These are phyloP conservation scores for Trichomonascaceae sp. DNA, from an alignment of 1,139 yeast species.

Conservation along the genomic window DNA sequence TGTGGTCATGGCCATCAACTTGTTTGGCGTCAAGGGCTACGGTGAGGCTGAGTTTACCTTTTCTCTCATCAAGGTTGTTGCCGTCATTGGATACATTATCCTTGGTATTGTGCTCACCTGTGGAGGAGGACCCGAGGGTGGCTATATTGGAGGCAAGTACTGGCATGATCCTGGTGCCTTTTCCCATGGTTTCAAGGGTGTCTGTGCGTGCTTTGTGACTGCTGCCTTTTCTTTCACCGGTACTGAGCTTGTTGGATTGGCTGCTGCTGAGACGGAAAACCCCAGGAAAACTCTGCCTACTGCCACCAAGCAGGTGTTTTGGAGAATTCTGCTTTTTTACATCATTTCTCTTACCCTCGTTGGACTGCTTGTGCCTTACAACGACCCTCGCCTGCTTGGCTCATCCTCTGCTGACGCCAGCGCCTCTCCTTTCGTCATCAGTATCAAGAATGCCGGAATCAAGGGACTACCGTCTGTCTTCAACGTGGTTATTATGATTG, in stretches of 20 bases:
- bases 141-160: slow-evolving; percentile 46
- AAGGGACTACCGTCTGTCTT: slow-evolving; percentile 53
- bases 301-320: slow-evolving; percentile 57
- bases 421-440: slow-evolving; percentile 68
- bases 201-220: slow-evolving; percentile 61
- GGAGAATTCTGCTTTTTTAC: slow-evolving; percentile 60
- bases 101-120: slow-evolving; percentile 43
- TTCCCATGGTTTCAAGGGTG: slow-evolving; percentile 61
- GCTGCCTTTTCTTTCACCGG: slow-evolving; percentile 86
- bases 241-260: slow-evolving; percentile 65
- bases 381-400: slow-evolving; percentile 37
- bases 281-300: slow-evolving; percentile 54
- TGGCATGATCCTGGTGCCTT: slow-evolving; percentile 58
- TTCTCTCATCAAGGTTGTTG: slow-evolving; percentile 45
- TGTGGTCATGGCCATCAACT: slow-evolving; percentile 40
- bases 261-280: slow-evolving; percentile 69
- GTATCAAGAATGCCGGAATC: slow-evolving; percentile 45
- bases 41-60: slow-evolving; percentile 64
- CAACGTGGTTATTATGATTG: slow-evolving; percentile 58
- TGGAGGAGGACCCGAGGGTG: slow-evolving; percentile 50
- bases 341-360: slow-evolving; percentile 44
- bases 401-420: slow-evolving; percentile 37
- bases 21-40: slow-evolving; percentile 60
- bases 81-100: slow-evolving; percentile 51
- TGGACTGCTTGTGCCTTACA: slow-evolving; percentile 54